These are phyloP conservation scores for Paramecium sonneborni DNA, from an alignment of 73 alveolate genomes.

Conservation along the genomic window DNA sequence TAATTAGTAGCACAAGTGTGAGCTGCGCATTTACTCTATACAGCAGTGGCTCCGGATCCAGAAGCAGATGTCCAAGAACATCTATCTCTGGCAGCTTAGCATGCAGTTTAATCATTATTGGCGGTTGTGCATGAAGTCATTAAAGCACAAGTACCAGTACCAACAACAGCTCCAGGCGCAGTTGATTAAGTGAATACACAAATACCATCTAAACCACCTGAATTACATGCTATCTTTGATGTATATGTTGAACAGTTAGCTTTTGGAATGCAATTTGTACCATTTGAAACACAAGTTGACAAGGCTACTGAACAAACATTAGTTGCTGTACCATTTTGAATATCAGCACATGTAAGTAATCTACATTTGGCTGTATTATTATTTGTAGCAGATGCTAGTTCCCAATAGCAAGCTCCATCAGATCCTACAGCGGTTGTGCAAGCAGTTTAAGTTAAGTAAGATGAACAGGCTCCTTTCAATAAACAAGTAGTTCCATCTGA, in stretches of 20 bases:
- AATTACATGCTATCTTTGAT: background rate
- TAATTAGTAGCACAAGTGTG: background rate
- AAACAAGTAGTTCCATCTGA: constrained; percentile 23
- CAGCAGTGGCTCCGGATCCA: background rate
- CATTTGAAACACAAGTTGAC: constrained; percentile 39
- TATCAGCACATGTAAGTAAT: background rate
- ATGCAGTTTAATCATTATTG: background rate
- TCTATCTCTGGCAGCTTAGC: background rate
- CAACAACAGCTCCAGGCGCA: background rate
- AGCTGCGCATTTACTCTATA: background rate
- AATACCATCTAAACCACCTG: constrained; percentile 36
- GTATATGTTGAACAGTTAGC: constrained; percentile 13
- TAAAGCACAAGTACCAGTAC: background rate
- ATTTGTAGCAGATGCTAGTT: background rate
- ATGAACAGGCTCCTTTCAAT: background rate
- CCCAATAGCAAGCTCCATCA: constrained; percentile 14
- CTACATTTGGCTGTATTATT: constrained; percentile 9
- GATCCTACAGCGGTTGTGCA: constrained; percentile 23
- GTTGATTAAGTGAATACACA: constrained; percentile 14
- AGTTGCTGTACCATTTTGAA: background rate
- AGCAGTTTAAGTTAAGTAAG: background rate
- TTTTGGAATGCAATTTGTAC: constrained; percentile 2
- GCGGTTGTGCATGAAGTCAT: background rate
- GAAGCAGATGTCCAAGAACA: background rate
- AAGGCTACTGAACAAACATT: constrained; percentile 8